A percentile compares a stretch with the other conserved stretches of the same genome.
Conservation (phyloP, 805 yeast genomes). For the Saturnispora zaruensis region DNA sequence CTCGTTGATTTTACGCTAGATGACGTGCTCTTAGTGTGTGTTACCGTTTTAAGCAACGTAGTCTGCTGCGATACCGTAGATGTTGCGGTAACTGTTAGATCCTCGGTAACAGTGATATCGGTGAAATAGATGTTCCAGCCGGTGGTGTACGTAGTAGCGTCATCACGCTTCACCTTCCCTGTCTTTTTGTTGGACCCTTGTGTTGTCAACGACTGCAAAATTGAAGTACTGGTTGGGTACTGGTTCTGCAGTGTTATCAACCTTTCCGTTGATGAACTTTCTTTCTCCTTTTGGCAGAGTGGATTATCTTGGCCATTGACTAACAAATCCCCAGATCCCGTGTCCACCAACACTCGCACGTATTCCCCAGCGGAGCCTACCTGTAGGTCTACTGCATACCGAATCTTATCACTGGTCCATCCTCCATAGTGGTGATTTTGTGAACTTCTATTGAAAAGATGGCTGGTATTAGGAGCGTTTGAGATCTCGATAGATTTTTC, state of each 20-base stretch:
- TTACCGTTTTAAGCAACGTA: background rate
- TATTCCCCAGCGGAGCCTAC: constrained; percentile 49
- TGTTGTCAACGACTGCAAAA: background rate
- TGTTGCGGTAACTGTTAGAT: background rate
- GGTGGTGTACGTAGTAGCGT: constrained; percentile 8
- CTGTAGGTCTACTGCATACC: constrained; percentile 34
- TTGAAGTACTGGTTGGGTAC: background rate
- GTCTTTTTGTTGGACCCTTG: background rate
- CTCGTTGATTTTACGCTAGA: background rate
- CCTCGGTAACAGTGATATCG: constrained; percentile 9
- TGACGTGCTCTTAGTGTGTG: background rate
- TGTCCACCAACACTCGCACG: constrained; percentile 47
- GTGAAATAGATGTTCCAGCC: constrained; percentile 11
- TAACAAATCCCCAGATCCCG: constrained; percentile 65
- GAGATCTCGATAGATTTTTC: background rate
- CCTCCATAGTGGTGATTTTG: constrained; percentile 2
- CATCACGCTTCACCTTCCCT: background rate
- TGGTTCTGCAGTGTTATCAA: background rate
- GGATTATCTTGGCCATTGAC: constrained; percentile 27
- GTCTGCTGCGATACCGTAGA: background rate
- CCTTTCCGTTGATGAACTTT: background rate
- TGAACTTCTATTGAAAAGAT: background rate
- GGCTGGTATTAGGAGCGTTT: constrained; percentile 1
- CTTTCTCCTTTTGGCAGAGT: constrained; percentile 1
- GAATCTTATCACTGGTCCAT: constrained; percentile 23